phyloP scores from a whole-genome alignment of 106 monocot species.

The Allium cepa region DNA sequence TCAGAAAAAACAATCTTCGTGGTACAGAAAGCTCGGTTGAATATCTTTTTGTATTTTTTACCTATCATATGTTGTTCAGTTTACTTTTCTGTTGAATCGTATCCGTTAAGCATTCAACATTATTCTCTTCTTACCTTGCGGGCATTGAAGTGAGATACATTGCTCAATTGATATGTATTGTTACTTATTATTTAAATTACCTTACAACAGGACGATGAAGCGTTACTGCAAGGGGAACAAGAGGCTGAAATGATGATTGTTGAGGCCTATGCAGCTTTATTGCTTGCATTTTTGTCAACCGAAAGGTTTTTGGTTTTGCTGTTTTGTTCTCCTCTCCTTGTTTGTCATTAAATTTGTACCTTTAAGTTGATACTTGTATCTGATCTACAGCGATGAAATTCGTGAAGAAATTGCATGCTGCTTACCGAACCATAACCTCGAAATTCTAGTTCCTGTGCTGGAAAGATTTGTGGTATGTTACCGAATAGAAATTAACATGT shows the following conservation, averaged over 20 bases:
- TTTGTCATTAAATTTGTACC: no score
- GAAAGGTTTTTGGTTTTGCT: constrained; percentile 63
- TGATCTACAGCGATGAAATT: constrained; percentile 35
- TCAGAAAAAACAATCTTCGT: no score
- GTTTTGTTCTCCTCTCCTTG: not conserved
- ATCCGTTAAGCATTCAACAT: no score
- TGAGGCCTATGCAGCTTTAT: constrained; percentile 84
- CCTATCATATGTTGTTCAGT: no score
- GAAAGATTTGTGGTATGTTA: constrained; percentile 95
- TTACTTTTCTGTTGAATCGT: no score
- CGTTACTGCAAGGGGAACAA: constrained; percentile 68
- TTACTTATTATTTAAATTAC: not conserved
- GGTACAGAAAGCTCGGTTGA: no score
- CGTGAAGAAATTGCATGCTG: constrained; percentile 73
- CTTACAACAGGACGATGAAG: constrained; percentile 66
- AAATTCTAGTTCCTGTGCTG: constrained; percentile 84
- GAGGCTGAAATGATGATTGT: constrained; percentile 99
- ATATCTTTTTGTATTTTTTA: no score
- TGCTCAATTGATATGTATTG: not conserved
- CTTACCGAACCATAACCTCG: constrained; percentile 72
- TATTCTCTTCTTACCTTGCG: no score
- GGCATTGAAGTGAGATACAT: no score
- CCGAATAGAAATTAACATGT: not conserved
- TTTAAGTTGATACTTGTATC: no score
- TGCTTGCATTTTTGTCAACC: constrained; percentile 90